phyloP scores from a whole-genome alignment of 2,329 filamentous ascomycete species.

The Aspergillus sp. region DNA sequence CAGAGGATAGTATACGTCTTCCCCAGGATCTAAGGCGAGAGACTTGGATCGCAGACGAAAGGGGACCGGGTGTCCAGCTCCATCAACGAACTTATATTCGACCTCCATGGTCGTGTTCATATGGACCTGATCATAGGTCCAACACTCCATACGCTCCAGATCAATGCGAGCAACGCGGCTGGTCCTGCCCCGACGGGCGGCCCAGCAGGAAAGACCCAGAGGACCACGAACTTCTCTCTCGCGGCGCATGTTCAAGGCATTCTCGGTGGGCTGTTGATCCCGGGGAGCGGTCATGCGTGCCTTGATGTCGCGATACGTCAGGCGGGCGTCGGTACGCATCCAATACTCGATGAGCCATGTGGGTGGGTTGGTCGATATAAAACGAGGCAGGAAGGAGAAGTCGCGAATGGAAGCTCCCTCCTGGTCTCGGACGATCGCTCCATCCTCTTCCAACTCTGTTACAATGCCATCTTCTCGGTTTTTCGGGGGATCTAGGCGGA shows the following conservation, averaged over 20 bases:
- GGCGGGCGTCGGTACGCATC: slow-evolving; percentile 27
- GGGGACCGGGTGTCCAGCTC: not conserved
- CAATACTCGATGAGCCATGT: slow-evolving; percentile 34
- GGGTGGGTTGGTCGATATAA: slow-evolving; percentile 24
- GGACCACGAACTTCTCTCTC: slow-evolving; percentile 25
- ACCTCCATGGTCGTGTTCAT: slow-evolving; percentile 30
- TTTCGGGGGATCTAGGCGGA: slow-evolving; percentile 19
- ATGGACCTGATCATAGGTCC: slow-evolving; percentile 22
- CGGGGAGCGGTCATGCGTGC: slow-evolving; percentile 25
- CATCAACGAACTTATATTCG: slow-evolving; percentile 7
- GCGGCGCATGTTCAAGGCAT: slow-evolving; percentile 28
- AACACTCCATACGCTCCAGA: slow-evolving; percentile 26
- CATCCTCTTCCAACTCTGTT: slow-evolving; percentile 16
- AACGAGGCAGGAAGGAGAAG: slow-evolving; percentile 28
- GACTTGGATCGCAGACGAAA: slow-evolving; percentile 18
- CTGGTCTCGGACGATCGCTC: slow-evolving; percentile 8
- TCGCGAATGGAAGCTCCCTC: slow-evolving; percentile 18
- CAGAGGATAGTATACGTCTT: slow-evolving; percentile 15
- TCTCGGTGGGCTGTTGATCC: slow-evolving; percentile 19
- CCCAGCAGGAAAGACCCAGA: slow-evolving; percentile 29
- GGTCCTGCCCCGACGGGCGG: slow-evolving; percentile 15
- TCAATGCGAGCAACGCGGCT: slow-evolving; percentile 17
- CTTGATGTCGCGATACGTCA: slow-evolving; percentile 30
- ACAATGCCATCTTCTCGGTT: slow-evolving; percentile 1
- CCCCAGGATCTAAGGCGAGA: slow-evolving; percentile 4